A percentile compares a stretch with the other conserved stretches of the same genome.
phyloP scores from a whole-genome alignment of 192 early-diverging fungal genomes.

The Haplosporangium gracile region DNA sequence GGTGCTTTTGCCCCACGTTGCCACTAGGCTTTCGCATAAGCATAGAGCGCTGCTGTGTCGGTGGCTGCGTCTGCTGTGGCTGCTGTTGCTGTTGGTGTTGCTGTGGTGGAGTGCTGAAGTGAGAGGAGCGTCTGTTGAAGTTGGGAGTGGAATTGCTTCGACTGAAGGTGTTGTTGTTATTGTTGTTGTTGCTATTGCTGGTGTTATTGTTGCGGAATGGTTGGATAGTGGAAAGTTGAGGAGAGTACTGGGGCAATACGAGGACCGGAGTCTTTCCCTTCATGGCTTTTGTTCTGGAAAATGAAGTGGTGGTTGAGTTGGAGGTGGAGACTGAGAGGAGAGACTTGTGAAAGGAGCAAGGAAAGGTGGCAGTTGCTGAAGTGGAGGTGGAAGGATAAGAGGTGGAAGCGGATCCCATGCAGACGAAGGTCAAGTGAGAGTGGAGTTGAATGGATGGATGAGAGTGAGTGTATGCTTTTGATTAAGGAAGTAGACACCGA shows the following conservation, averaged over 20 bases:
- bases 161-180: not conserved
- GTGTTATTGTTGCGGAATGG: slow-evolving; percentile 1
- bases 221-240: not conserved
- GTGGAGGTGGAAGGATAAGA: not conserved
- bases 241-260: slow-evolving; percentile 28
- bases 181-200: not conserved
- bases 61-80: slow-evolving; percentile 7
- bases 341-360: not conserved
- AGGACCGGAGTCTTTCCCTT: slow-evolving; percentile 38
- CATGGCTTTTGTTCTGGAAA: slow-evolving; percentile 20
- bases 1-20: slow-evolving; percentile 29
- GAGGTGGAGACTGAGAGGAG: not conserved
- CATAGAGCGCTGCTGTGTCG: not conserved
- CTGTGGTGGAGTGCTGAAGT: not conserved
- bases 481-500: not conserved
- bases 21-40: slow-evolving; percentile 12
- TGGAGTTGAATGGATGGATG: not conserved
- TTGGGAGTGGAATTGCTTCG: not conserved
- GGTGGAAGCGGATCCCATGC: not conserved
- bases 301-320: not conserved
- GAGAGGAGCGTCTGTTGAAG: not conserved
- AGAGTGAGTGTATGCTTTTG: not conserved
- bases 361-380: not conserved
- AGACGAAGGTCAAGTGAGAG: not conserved
- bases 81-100: slow-evolving; percentile 13